Conservation (phyloP, 2,329 filamentous ascomycete genomes). For the Cercospora beticola region DNA sequence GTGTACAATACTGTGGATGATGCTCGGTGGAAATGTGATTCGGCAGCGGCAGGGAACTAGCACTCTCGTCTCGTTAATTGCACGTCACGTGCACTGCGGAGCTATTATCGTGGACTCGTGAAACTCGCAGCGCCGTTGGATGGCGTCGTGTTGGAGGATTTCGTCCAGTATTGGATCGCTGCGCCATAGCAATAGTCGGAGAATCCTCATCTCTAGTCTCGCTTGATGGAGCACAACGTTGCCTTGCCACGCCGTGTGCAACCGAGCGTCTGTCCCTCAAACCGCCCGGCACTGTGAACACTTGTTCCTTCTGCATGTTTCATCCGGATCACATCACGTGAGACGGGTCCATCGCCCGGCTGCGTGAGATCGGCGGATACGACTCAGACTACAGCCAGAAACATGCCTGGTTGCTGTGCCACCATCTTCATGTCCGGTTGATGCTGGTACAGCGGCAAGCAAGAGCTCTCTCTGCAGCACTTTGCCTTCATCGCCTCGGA, state of each 20-base stretch:
- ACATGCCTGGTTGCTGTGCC: conserved; percentile 23
- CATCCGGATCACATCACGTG: conserved; percentile 7
- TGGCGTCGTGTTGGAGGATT: background rate
- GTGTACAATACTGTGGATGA: background rate
- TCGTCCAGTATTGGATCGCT: conserved; percentile 1
- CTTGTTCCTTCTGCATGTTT: conserved; percentile 3
- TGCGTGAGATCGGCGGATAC: conserved; percentile 10
- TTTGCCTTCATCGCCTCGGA: conserved; percentile 4
- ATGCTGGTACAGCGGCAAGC: conserved; percentile 13
- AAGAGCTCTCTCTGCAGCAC: conserved; percentile 18
- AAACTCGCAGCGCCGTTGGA: background rate
- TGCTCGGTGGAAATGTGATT: conserved; percentile 12
- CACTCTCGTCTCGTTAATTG: background rate
- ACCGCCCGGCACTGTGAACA: conserved; percentile 13
- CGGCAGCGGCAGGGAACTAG: background rate
- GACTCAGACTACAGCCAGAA: conserved; percentile 12
- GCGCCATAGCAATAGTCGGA: conserved; percentile 5
- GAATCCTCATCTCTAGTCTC: conserved; percentile 4
- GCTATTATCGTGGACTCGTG: background rate
- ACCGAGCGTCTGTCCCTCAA: background rate
- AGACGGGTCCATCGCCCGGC: background rate
- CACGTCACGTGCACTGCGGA: background rate
- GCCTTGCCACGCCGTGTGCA: background rate
- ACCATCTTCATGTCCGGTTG: conserved; percentile 13
- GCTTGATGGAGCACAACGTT: background rate